Percentiles rank a stretch among this genome's conserved stretches.
Conservation (phyloP, 768 basidiomycete species). For the Gyrodon lividus region DNA sequence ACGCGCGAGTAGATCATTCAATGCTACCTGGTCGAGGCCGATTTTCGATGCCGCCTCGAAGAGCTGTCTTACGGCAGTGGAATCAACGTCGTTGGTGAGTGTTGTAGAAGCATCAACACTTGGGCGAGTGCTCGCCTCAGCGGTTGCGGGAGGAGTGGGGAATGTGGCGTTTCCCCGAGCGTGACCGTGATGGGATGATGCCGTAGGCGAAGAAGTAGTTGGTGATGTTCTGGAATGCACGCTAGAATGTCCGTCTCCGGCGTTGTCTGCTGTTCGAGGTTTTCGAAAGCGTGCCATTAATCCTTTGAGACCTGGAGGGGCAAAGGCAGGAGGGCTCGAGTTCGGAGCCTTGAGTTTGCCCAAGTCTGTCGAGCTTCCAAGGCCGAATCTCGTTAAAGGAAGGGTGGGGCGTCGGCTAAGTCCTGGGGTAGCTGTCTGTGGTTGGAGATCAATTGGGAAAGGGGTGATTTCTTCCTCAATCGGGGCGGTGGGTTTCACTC, state of each 20-base stretch:
- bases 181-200: constrained; percentile 33
- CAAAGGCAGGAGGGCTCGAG: constrained; percentile 65
- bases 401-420: constrained; percentile 46
- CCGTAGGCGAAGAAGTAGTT: constrained; percentile 35
- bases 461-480: constrained; percentile 52
- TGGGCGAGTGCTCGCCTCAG: constrained; percentile 19
- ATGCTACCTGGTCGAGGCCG: constrained; percentile 68
- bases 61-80: constrained; percentile 63
- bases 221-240: constrained; percentile 31
- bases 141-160: constrained; percentile 17
- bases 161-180: constrained; percentile 32
- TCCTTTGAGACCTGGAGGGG: constrained; percentile 72
- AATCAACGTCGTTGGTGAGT: constrained; percentile 35
- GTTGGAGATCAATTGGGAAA: constrained; percentile 41
- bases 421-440: constrained; percentile 34
- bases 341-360: constrained; percentile 54
- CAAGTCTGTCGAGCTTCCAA: constrained; percentile 45
- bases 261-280: constrained; percentile 28
- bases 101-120: constrained; percentile 26
- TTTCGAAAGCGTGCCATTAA: constrained; percentile 78
- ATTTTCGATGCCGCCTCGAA: constrained; percentile 75
- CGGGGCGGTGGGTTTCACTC: constrained; percentile 48
- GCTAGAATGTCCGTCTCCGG: constrained; percentile 31
- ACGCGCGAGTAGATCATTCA: constrained; percentile 70
- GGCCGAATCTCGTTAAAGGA: constrained; percentile 42